Conservation (phyloP, 768 basidiomycete genomes). For the Mycena metata region DNA sequence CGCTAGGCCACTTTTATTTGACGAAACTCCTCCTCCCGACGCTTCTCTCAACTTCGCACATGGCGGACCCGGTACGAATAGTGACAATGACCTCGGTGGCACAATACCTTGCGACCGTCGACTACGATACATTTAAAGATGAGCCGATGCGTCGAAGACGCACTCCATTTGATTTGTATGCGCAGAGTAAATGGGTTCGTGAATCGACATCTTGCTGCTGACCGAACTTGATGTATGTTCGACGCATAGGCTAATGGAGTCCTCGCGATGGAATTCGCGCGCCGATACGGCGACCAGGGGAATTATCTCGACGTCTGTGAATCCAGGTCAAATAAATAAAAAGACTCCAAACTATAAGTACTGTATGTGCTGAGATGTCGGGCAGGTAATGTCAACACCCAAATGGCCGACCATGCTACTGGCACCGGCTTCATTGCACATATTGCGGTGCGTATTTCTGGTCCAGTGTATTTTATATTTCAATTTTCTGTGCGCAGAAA, state of each 20-base stretch:
- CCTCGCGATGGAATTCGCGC: conserved; percentile 59
- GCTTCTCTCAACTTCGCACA: conserved; percentile 49
- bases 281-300: conserved; percentile 60
- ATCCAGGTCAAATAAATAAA: conserved; percentile 55
- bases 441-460: not conserved
- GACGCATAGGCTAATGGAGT: conserved; percentile 57
- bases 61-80: conserved; percentile 53
- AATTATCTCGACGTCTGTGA: conserved; percentile 62
- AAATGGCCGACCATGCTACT: conserved; percentile 20
- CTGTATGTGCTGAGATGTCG: too few relatives aligned
- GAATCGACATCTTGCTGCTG: too few relatives aligned
- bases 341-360: too few relatives aligned
- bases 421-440: not conserved
- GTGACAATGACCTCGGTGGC: conserved; percentile 60
- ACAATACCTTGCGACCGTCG: conserved; percentile 48
- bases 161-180: conserved; percentile 3
- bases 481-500: conserved; percentile 33
- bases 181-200: conserved; percentile 58
- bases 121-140: conserved; percentile 50
- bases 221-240: too few relatives aligned
- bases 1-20: conserved; percentile 65
- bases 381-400: conserved; percentile 25
- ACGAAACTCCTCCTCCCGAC: conserved; percentile 65
- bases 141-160: conserved; percentile 39
- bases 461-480: not conserved